phyloP scores from a whole-genome alignment of 2,329 filamentous ascomycete genomes.

The Periglandula ipomoeae region DNA sequence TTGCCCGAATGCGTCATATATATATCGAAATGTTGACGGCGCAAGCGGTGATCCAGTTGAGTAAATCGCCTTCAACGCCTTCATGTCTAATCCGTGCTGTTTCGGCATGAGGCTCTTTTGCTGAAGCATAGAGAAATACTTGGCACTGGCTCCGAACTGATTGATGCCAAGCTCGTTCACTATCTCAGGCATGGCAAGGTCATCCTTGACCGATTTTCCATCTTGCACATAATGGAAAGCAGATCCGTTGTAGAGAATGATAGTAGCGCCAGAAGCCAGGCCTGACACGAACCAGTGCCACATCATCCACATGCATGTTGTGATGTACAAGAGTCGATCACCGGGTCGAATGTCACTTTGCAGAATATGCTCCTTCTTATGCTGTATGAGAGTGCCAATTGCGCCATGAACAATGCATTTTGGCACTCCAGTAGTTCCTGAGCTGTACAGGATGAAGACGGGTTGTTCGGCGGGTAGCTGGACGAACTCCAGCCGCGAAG shows the following conservation, averaged over 20 bases:
- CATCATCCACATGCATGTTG: slow-evolving; percentile 1
- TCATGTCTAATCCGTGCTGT: not conserved
- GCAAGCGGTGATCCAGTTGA: not conserved
- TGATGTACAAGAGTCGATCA: not conserved
- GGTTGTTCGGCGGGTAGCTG: not conserved
- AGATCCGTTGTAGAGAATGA: not conserved
- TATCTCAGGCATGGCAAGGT: not conserved
- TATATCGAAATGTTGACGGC: not conserved
- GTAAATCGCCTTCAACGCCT: not conserved
- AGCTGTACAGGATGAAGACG: slow-evolving; percentile 1
- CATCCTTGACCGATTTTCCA: not conserved
- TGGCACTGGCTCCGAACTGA: not conserved
- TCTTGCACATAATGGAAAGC: not conserved
- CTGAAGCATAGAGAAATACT: not conserved
- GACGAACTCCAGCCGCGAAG: not conserved
- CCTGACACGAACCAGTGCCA: slow-evolving; percentile 2
- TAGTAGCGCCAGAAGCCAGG: not conserved
- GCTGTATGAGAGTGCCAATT: not conserved
- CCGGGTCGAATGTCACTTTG: not conserved
- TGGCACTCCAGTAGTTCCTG: not conserved
- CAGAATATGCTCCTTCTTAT: slow-evolving; percentile 1
- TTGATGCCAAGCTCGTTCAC: not conserved
- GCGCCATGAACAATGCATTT: slow-evolving; percentile 2
- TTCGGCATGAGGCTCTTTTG: not conserved
- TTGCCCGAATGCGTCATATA: not conserved